Base-by-base conservation (phyloP, 1,284 basidiomycete species). In the Papiliotrema flavescens region DNA sequence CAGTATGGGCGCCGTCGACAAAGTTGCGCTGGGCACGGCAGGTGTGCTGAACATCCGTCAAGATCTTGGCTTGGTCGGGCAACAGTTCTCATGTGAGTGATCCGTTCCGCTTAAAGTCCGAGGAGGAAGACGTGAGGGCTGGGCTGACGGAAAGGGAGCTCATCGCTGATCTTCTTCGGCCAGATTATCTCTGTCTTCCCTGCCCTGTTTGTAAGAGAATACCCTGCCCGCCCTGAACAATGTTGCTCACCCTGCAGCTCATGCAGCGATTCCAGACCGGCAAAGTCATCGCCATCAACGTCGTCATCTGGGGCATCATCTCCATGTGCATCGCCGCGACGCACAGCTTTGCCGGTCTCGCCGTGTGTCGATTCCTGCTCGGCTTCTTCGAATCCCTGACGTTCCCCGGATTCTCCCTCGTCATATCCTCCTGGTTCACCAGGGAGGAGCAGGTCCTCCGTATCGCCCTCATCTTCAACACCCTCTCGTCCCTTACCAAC, bases 381-480 rank as follows among this genome's bases (percentile, higher is more conserved):
- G 60, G 55, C 17, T 23, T 52, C 20, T 50, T 62, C 28, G 58
- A 62, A 41, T 48, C 45, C 2, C 24, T 50, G 23, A 41, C 44
- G 32, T 47, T 45, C 17, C 35, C 45, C 19, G 54, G 39, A 1
- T 52, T 56, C 43, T 34, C 20, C 1, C 47, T 57, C 19, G 48
- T 57, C 20, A 26, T 53, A n/a, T 34, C 51, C 45, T 43, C 54
- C 53, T 54, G 66, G 66, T 62, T 49, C 51, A 57, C 61, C 40
- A 57, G 61, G 19, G 28, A 49, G 45, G 67, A 70, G 47, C 65
- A 67, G 47, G 55, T 57, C 11, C 57, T 57, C 50, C 49, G 67
- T 32, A 65, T 59, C 19, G 62, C 62, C 5, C 42, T 69, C 39
- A 57, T 66, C 17, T 64, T 64, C 62, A 59, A 57, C 43, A 69